Evolutionary conservation across 495 filamentous ascomycete species (phyloP), one percentile per base, ranked within the genome.

Genomic region (Lophiostoma macrostomum): DNA sequence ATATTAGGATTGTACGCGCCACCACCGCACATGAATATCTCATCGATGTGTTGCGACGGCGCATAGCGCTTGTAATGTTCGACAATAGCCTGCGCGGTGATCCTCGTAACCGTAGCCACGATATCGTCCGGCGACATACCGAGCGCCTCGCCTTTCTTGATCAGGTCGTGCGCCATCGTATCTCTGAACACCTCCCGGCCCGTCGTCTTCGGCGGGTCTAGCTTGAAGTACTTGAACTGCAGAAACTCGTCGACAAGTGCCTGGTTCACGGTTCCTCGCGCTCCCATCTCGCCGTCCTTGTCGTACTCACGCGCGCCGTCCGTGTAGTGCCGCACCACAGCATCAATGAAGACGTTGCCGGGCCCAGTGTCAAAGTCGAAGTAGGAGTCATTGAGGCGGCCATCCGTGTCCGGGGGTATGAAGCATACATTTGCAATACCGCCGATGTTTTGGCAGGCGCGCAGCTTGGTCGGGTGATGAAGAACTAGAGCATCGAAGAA

Each of bases 1-100:
- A 54, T 60, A 16, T 36, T 34, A 4, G 40, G 16, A 29, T 60
- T 60, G n/a, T 18, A 23, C 1, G 50, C 47, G 19, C 56, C 56
- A n/a, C 3, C 20, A 19, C 56, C 56, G 41, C 56, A 60, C 8
- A 60, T 14, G 29, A 60, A 42, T 25, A 60, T 28, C 23, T 60
- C 56, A 22, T 49, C 42, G 13, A 49, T 35, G 7, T 28, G 25
- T 18, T 40, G 8, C 25, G 5, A n/a, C 2, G 14, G 1, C 1
- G 40, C 18, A 14, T 45, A 19, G 0, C 11, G 19, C 18, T 24
- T 20, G 27, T 51, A 54, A 13, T 60, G 56, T 1, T 32, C 3
- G 18, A 54, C 43, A 19, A 60, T 34, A 19, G 40, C 36, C 20
- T 37, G 30, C 5, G 56, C 49, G 1, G 50, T 54, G 32, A 60